A percentile compares a stretch with the other conserved stretches of the same genome.
These are phyloP conservation scores for Fonsecaea monophora DNA, from an alignment of 2,329 filamentous ascomycete genomes.

Conservation along the genomic window DNA sequence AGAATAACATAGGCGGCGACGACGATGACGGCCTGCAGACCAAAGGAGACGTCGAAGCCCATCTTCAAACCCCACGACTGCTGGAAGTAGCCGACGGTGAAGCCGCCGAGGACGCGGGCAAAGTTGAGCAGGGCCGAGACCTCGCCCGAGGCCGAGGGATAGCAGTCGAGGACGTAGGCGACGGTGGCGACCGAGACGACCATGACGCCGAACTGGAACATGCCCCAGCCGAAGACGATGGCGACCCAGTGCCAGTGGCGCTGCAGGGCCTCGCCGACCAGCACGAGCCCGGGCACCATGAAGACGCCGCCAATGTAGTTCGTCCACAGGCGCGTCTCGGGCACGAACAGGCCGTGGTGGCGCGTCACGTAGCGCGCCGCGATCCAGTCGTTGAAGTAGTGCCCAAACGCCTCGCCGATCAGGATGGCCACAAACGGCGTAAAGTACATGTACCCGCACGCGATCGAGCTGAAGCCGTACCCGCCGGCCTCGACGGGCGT, in stretches of 20 bases:
- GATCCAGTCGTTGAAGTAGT: slow-evolving; percentile 60
- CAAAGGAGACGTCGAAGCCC: slow-evolving; percentile 54
- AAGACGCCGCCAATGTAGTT: slow-evolving; percentile 56
- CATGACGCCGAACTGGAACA: slow-evolving; percentile 52
- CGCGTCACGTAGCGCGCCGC: slow-evolving; percentile 49
- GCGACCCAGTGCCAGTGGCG: slow-evolving; percentile 59
- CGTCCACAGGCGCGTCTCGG: slow-evolving; percentile 60
- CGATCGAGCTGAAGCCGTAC: slow-evolving; percentile 13
- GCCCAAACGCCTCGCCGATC: slow-evolving; percentile 59
- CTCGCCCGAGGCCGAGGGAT: slow-evolving; percentile 61
- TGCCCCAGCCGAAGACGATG: slow-evolving; percentile 57
- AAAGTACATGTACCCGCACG: slow-evolving; percentile 42
- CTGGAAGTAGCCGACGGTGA: slow-evolving; percentile 56
- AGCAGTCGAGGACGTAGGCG: slow-evolving; percentile 61
- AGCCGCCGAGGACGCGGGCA: slow-evolving; percentile 57
- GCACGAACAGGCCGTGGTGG: slow-evolving; percentile 60
- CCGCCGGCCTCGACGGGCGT: slow-evolving; percentile 42
- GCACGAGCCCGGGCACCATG: slow-evolving; percentile 57
- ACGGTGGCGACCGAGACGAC: slow-evolving; percentile 53
- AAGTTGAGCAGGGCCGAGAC: slow-evolving; percentile 61
- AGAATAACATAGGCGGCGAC: slow-evolving; percentile 46
- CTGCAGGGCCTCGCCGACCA: slow-evolving; percentile 61
- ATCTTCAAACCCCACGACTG: slow-evolving; percentile 58
- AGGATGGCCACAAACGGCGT: slow-evolving; percentile 50
- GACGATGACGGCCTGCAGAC: slow-evolving; percentile 54